Evolutionary conservation across 2,329 filamentous ascomycete species (phyloP), one percentile per base, ranked within the genome.

Genomic region (Leptographium flavum): DNA sequence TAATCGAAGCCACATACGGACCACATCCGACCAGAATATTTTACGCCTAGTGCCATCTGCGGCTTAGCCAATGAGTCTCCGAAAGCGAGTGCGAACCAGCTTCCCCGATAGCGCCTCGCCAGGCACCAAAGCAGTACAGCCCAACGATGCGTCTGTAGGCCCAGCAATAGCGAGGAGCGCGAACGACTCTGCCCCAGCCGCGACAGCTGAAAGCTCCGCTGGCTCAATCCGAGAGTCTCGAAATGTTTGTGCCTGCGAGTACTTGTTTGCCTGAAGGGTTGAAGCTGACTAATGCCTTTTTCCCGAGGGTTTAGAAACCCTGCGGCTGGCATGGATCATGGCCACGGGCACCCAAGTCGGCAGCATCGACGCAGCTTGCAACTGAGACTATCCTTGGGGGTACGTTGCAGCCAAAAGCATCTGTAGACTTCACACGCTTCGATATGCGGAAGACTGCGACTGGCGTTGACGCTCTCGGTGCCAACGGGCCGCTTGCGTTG

Each of bases 301-400:
- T 37, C 19, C n/a, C n/a, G 35, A 31, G 25, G 9, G 5, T n/a
- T 3, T 30, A 49, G 35, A 51, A 47, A 39, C 42, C 46, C 8
- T 47, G 64, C 40, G 79, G 74, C 57, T 81, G 76, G 76, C 80
- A 80, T 57, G 73, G 74, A 44, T 74, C 76, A 17, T 79, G 73
- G 73, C 71, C 74, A 17, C 65, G 71, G 49, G 57, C 60, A 30
- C 63, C 69, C 27, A 80, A 80, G 54, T 72, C 76, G 7, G 61
- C 65, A 15, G 67, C 76, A 25, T 80, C 75, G 9, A 79, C 71
- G 6, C 73, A 76, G 43, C 63, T 81, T 38, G 74, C 74, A 4
- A 68, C 67, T 50, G 76, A 81, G 56, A 75, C 71, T 13, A 79
- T 81, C 25, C 60, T 74, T 39, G 76, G 74, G 27, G 73, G 69